Base-by-base conservation (phyloP, 257 asterid species). In the Eustoma russellianum region DNA sequence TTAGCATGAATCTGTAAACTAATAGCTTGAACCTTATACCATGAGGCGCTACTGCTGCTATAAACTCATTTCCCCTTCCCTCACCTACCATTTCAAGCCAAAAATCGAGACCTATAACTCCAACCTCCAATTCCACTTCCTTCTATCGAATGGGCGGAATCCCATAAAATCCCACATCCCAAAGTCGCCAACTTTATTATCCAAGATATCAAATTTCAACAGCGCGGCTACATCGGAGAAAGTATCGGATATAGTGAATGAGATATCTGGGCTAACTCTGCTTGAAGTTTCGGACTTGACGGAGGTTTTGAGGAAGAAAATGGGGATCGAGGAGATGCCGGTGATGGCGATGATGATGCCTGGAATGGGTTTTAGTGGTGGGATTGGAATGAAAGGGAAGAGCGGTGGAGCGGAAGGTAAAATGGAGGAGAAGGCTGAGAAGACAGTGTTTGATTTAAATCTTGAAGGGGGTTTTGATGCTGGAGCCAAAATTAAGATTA, bases 381-480 rank as follows among this genome's bases (percentile, higher is more conserved):
- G 93, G 48, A 53, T 15, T 41, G 85, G 80, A 52, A 48, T 52
- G 68, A 77, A 67, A 62, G 88, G 73, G 46, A 75, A 70, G 58
- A 81, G 78, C 0, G 74, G 72, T 2, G 92, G 66, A 8, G 84
- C 67, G 16, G 85, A 67, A 18, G 71, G 58, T 13, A 66, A 74
- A 69, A 77, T 62, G 46, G 97, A 77, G 63, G 83, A 71, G 73
- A 83, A 82, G 70, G 74, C 62, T 67, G 95, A 80, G 69, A 89
- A 85, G 85, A 89, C 94, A 38, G 69, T 93, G 17, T 89, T 89
- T 63, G 95, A 89, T 66, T 71, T 89, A 86, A 89, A 81, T 69
- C 92, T 89, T 45, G 97, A 89, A 59, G 95, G 94, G 12, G 95
- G 94, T 5, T 89, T 75, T 41, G 94, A 89, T 41, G 79, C 93